phyloP scores from a whole-genome alignment of 805 yeast species.

The Yamadazyma kitorensis region DNA sequence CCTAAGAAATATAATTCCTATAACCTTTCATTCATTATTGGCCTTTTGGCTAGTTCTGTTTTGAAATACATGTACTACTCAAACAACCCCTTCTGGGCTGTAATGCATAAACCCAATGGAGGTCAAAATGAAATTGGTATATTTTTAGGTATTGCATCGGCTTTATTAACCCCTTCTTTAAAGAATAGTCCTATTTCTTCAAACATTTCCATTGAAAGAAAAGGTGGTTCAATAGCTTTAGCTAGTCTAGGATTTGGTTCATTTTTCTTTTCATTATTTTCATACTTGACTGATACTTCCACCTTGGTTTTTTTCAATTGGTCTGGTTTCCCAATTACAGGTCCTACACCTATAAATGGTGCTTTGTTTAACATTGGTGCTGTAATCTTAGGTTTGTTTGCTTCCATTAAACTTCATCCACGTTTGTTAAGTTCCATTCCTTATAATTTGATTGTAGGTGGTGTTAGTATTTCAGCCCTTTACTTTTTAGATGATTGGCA shows the following conservation, averaged over 20 bases:
- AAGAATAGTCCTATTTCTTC: slow-evolving; percentile 10
- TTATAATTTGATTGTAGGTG: slow-evolving; percentile 41
- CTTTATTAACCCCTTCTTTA: slow-evolving; percentile 53
- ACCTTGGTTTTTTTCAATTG: slow-evolving; percentile 93
- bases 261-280: slow-evolving; percentile 65
- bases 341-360: slow-evolving; percentile 86
- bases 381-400: slow-evolving; percentile 51
- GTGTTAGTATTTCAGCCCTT: slow-evolving; percentile 49
- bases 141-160: slow-evolving; percentile 58
- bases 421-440: slow-evolving; percentile 18
- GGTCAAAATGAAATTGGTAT: slow-evolving; percentile 79
- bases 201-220: slow-evolving; percentile 1
- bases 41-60: slow-evolving; percentile 70
- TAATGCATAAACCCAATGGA: slow-evolving; percentile 80
- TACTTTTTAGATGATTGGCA: slow-evolving; percentile 61
- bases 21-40: slow-evolving; percentile 60
- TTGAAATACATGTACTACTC: slow-evolving; percentile 75
- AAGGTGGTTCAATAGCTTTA: slow-evolving; percentile 44
- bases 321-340: slow-evolving; percentile 87
- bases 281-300: slow-evolving; percentile 79
- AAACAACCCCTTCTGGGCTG: slow-evolving; percentile 96
- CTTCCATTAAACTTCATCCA: slow-evolving; percentile 25
- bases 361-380: slow-evolving; percentile 64
- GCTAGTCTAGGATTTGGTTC: slow-evolving; percentile 76
- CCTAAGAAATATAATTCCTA: slow-evolving; percentile 41